Evolutionary conservation across 2,329 filamentous ascomycete genomes (phyloP).

Genomic region (Thelonectria rubi): DNA sequence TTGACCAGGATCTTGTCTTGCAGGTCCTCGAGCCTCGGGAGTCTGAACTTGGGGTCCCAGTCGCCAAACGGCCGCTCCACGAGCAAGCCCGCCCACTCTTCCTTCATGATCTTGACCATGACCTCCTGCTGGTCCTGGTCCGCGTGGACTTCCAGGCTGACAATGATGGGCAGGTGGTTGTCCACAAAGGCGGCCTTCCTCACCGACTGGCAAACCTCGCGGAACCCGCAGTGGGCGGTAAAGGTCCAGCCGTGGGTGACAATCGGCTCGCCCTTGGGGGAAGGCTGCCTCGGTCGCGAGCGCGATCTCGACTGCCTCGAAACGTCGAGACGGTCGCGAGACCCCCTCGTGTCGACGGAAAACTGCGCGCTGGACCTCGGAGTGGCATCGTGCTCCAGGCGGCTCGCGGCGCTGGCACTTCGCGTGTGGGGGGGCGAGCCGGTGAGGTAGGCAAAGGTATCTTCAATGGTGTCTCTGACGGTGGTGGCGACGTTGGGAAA

Average conservation of each 20-base stretch:
- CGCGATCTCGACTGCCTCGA: constrained; percentile 38
- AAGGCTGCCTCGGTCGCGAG: constrained; percentile 35
- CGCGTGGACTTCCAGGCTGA: constrained; percentile 92
- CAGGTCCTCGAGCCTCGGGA: constrained; percentile 77
- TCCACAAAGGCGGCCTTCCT: constrained; percentile 79
- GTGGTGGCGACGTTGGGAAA: constrained; percentile 56
- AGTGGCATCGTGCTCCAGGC: constrained; percentile 43
- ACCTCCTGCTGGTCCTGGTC: constrained; percentile 83
- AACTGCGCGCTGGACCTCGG: constrained; percentile 45
- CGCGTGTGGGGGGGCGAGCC: constrained; percentile 48
- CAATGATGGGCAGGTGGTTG: constrained; percentile 83
- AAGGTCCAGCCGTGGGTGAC: constrained; percentile 87
- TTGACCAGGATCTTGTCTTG: constrained; percentile 85
- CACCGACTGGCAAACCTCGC: constrained; percentile 85
- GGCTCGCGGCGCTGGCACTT: constrained; percentile 52
- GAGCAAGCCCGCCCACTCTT: constrained; percentile 82
- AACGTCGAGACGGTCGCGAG: constrained; percentile 48
- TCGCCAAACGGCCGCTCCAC: constrained; percentile 66
- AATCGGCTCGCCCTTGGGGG: constrained; percentile 71
- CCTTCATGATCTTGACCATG: constrained; percentile 94
- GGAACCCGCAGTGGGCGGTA: constrained; percentile 86
- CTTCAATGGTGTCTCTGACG: constrained; percentile 49
- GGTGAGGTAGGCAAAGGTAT: constrained; percentile 43
- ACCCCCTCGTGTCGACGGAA: constrained; percentile 45
- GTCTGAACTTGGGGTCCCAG: constrained; percentile 61